These are phyloP conservation scores for Hymenoscyphus infarciens DNA, from an alignment of 2,329 filamentous ascomycete genomes.

Conservation along the genomic window DNA sequence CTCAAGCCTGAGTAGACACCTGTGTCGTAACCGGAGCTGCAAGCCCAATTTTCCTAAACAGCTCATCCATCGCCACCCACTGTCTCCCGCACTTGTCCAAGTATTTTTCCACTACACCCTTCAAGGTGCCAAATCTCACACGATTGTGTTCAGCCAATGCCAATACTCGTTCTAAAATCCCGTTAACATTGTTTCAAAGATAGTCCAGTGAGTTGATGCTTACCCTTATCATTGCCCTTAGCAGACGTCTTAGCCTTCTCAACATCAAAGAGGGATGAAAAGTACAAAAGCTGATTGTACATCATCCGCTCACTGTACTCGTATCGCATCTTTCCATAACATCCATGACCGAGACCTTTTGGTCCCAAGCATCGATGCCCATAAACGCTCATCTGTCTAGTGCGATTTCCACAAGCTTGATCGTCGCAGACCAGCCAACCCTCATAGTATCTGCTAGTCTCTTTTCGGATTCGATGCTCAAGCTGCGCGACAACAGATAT, in stretches of 20 bases:
- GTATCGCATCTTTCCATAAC: conserved; percentile 82
- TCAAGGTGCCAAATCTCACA: conserved; percentile 70
- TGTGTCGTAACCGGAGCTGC: neutral
- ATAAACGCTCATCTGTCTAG: conserved; percentile 89
- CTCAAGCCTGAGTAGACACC: neutral
- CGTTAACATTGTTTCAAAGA: conserved; percentile 21
- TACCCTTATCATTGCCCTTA: conserved; percentile 45
- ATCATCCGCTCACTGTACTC: conserved; percentile 84
- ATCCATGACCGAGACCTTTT: conserved; percentile 78
- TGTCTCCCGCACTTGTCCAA: conserved; percentile 85
- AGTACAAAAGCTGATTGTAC: conserved; percentile 93
- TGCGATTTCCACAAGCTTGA: conserved; percentile 77
- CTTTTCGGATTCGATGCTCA: conserved; percentile 74
- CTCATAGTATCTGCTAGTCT: conserved; percentile 84
- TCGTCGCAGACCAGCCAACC: conserved; percentile 91
- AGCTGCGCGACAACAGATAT: conserved; percentile 81
- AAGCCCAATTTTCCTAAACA: conserved; percentile 67
- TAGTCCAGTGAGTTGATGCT: conserved; percentile 4
- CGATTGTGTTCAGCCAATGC: conserved; percentile 81
- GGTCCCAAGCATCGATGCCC: conserved; percentile 86
- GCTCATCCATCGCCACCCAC: conserved; percentile 89
- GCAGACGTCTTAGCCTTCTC: conserved; percentile 67
- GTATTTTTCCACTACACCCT: conserved; percentile 75
- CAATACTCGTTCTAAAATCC: conserved; percentile 45
- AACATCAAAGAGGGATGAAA: conserved; percentile 80